Percentiles rank a stretch among this genome's conserved stretches.
These are phyloP conservation scores for Malus sieversii DNA, from an alignment of 306 rosid genomes.

Conservation along the genomic window DNA sequence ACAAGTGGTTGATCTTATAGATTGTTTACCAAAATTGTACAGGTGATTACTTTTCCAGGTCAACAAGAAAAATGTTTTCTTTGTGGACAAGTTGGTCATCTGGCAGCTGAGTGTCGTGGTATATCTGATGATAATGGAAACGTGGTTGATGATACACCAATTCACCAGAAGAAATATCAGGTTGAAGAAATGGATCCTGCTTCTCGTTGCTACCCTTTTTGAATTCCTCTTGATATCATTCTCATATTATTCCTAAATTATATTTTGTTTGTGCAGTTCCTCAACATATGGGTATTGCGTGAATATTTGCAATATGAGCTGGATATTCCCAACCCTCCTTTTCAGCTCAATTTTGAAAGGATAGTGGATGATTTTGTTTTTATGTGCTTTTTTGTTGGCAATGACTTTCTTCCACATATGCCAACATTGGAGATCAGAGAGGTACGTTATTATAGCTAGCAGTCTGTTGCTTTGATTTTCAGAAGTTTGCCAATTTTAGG, in stretches of 20 bases:
- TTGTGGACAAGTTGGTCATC: constrained; percentile 92
- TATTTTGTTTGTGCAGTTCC: constrained; percentile 46
- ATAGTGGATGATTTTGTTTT: constrained; percentile 83
- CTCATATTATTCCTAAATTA: constrained; percentile 14
- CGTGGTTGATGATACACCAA: constrained; percentile 64
- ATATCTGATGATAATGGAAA: constrained; percentile 51
- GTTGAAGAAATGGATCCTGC: constrained; percentile 34
- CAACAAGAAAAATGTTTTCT: constrained; percentile 82
- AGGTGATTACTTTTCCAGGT: constrained; percentile 81
- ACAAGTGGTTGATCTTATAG: constrained; percentile 19
- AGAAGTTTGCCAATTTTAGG: neutral
- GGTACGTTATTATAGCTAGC: constrained; percentile 43
- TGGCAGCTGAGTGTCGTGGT: constrained; percentile 90
- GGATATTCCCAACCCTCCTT: constrained; percentile 68
- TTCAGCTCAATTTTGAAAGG: constrained; percentile 66
- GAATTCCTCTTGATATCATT: constrained; percentile 3
- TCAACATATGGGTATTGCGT: constrained; percentile 80
- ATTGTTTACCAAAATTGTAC: constrained; percentile 24
- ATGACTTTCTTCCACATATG: constrained; percentile 97
- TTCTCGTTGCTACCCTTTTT: constrained; percentile 12
- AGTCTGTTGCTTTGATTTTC: constrained; percentile 11
- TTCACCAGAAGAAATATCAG: constrained; percentile 96
- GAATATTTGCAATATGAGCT: constrained; percentile 80
- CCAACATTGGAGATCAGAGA: constrained; percentile 93
- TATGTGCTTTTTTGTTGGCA: constrained; percentile 83